Evolutionary conservation across 2,329 filamentous ascomycete genomes (phyloP).

Genomic region (Cryphonectria nitschkei): DNA sequence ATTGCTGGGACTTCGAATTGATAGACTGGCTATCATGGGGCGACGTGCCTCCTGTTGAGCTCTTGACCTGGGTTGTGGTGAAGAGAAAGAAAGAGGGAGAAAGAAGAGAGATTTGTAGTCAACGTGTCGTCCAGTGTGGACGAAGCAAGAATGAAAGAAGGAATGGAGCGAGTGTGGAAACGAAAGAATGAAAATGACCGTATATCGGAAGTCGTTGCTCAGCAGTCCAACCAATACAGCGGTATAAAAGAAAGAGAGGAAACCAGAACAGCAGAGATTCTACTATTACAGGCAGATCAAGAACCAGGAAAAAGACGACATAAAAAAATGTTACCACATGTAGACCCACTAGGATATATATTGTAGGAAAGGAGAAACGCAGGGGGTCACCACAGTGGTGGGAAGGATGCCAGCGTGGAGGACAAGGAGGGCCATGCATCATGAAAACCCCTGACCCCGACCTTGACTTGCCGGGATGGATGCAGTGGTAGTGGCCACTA

Average conservation of each 20-base stretch:
- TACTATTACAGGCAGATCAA: background rate
- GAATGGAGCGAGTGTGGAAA: slow-evolving; percentile 26
- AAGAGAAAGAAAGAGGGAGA: background rate
- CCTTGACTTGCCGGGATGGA: slow-evolving; percentile 9
- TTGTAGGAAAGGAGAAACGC: slow-evolving; percentile 25
- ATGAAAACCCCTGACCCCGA: slow-evolving; percentile 19
- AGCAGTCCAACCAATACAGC: slow-evolving; percentile 23
- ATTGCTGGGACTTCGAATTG: background rate
- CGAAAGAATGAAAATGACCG: slow-evolving; percentile 17
- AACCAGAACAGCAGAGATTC: slow-evolving; percentile 2
- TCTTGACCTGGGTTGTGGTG: slow-evolving; percentile 5
- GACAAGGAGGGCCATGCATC: slow-evolving; percentile 8
- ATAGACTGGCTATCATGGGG: slow-evolving; percentile 25
- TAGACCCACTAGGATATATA: slow-evolving; percentile 25
- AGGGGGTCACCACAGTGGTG: slow-evolving; percentile 16
- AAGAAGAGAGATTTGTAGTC: slow-evolving; percentile 5
- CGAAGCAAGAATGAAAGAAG: slow-evolving; percentile 9
- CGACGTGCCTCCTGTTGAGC: background rate
- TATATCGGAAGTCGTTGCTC: slow-evolving; percentile 19
- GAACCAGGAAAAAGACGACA: background rate
- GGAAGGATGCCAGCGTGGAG: slow-evolving; percentile 16
- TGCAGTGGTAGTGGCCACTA: background rate
- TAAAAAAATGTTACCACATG: slow-evolving; percentile 1
- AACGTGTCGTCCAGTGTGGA: slow-evolving; percentile 10
- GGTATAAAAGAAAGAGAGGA: slow-evolving; percentile 11